Evolutionary conservation across 257 asterid genomes (phyloP).

Genomic region (Jasminum sambac): DNA sequence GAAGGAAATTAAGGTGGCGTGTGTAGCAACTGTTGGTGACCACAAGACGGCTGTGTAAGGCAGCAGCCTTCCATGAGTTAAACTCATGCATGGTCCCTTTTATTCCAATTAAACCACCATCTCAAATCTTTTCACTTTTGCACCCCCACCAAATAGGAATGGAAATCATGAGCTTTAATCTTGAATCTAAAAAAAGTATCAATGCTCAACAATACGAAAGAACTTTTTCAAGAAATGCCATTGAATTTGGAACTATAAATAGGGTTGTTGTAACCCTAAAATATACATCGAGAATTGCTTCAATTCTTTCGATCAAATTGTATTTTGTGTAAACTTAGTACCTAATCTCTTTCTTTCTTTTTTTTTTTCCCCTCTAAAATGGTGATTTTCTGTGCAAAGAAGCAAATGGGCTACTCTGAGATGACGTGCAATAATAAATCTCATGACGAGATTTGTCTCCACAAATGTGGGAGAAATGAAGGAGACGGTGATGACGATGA

Average conservation of each 20-base stretch:
- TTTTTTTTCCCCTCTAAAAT: neutral
- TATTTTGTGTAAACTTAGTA: neutral
- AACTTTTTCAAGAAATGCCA: neutral
- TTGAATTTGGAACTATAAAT: conserved; percentile 13
- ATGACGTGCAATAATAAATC: neutral
- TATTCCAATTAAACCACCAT: neutral
- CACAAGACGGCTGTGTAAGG: conserved; percentile 13
- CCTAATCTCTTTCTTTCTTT: neutral
- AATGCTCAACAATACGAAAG: neutral
- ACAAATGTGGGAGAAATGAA: neutral
- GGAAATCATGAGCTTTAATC: neutral
- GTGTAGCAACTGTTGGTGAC: neutral
- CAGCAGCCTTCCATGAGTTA: conserved; percentile 13
- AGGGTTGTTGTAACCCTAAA: conserved; percentile 8
- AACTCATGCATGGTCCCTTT: conserved; percentile 14
- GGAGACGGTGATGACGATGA: conserved; percentile 22
- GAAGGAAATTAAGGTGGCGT: conserved; percentile 9
- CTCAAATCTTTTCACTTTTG: neutral
- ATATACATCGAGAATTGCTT: neutral
- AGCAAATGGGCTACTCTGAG: neutral
- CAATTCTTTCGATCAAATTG: neutral
- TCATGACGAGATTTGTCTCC: neutral
- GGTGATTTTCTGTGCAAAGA: conserved; percentile 9
- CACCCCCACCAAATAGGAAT: neutral
- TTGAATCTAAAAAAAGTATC: neutral